Conservation (phyloP, 306 rosid species). For the Prunus armeniaca region DNA sequence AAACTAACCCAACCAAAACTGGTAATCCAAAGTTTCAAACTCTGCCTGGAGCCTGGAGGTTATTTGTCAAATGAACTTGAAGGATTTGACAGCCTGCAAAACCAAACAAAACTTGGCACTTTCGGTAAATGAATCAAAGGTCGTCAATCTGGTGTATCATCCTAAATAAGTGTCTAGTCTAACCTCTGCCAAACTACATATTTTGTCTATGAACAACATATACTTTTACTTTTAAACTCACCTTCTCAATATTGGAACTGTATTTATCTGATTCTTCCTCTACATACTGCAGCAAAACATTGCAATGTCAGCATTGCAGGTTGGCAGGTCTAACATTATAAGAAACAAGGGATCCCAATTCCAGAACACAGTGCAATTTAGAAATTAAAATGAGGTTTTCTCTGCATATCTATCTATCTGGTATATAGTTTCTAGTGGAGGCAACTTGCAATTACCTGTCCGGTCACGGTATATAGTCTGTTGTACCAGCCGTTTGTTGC, state of each 20-base stretch:
- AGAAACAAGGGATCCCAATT: background rate
- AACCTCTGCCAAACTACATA: background rate
- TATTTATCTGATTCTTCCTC: slow-evolving; percentile 68
- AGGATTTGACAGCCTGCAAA: slow-evolving; percentile 78
- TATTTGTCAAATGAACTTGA: slow-evolving; percentile 49
- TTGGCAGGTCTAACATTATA: background rate
- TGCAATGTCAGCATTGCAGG: background rate
- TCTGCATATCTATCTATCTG: too few relatives aligned
- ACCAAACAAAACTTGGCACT: slow-evolving; percentile 16
- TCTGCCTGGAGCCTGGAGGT: background rate
- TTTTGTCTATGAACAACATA: background rate
- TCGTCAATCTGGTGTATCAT: background rate
- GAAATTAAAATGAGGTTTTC: too few relatives aligned
- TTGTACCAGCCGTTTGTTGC: slow-evolving; percentile 86
- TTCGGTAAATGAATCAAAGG: background rate
- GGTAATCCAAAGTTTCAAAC: background rate
- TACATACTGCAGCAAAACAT: slow-evolving; percentile 46
- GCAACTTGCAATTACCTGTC: slow-evolving; percentile 54
- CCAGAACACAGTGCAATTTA: background rate
- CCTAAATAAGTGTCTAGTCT: background rate
- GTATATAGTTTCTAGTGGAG: too few relatives aligned
- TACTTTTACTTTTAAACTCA: slow-evolving; percentile 7
- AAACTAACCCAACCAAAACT: background rate
- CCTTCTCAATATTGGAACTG: slow-evolving; percentile 63
- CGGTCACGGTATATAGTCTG: slow-evolving; percentile 82